Percentiles rank a stretch among this genome's conserved stretches.
Evolutionary conservation across 129 eudicot genomes (phyloP).

Genomic region (Lonicera japonica): DNA sequence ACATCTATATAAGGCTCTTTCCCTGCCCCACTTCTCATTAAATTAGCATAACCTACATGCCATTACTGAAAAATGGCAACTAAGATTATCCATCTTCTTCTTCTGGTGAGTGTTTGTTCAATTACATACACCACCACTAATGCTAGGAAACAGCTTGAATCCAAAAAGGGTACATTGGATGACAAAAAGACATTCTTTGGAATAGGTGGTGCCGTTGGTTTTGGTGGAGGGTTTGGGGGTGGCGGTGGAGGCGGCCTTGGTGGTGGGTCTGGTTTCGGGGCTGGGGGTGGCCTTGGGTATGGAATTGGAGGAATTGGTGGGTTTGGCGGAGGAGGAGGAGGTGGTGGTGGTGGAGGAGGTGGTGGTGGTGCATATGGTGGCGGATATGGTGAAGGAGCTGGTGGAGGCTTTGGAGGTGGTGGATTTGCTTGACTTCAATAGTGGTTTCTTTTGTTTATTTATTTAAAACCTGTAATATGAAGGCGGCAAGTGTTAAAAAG

Average conservation of each 20-base stretch:
- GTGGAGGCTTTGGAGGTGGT: constrained; percentile 17
- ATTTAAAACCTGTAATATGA: no score
- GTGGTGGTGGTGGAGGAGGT: background rate
- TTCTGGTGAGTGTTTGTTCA: background rate
- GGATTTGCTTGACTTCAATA: constrained; percentile 10
- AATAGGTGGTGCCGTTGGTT: background rate
- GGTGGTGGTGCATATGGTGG: constrained; percentile 6
- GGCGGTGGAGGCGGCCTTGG: background rate
- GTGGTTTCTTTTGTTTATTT: background rate
- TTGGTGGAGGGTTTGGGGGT: constrained; percentile 2
- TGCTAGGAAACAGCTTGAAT: constrained; percentile 1
- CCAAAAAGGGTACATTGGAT: constrained; percentile 3
- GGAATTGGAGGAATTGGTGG: constrained; percentile 7
- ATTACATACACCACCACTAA: background rate
- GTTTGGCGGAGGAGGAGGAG: background rate
- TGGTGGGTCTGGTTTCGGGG: constrained; percentile 8
- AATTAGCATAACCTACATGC: no score
- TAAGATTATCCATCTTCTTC: background rate
- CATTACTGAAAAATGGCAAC: background rate
- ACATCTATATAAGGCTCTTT: background rate
- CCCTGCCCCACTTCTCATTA: background rate
- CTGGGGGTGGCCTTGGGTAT: constrained; percentile 2
- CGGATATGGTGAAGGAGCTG: constrained; percentile 13
- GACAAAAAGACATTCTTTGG: background rate
- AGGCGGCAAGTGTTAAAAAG: no score